Percentiles rank a stretch among this genome's conserved stretches.
Conservation (phyloP, 2,329 filamentous ascomycete genomes). For the Fusarium graminum region DNA sequence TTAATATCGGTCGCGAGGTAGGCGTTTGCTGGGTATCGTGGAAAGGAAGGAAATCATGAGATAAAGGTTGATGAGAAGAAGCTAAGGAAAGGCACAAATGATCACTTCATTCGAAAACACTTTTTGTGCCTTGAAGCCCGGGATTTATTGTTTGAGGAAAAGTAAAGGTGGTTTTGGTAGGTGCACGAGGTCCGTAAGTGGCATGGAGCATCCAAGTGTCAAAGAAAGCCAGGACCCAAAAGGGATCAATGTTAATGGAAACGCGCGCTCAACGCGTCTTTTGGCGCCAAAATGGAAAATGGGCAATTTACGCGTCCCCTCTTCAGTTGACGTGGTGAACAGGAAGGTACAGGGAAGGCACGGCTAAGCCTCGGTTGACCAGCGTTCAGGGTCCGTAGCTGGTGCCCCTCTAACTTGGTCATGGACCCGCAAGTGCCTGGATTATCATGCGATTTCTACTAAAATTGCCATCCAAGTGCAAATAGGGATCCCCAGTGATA, state of each 20-base stretch:
- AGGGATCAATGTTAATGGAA: constrained; percentile 25
- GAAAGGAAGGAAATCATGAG: constrained; percentile 26
- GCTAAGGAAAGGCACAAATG: constrained; percentile 9
- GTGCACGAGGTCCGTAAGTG: constrained; percentile 29
- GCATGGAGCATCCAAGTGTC: constrained; percentile 35
- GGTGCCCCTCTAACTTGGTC: constrained; percentile 12
- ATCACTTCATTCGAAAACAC: constrained; percentile 11
- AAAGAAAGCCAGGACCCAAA: constrained; percentile 35
- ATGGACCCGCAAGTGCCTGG: constrained; percentile 35
- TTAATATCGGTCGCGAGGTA: constrained; percentile 13
- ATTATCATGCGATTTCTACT: constrained; percentile 38
- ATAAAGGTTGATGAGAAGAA: constrained; percentile 12
- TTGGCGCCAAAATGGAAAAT: constrained; percentile 47
- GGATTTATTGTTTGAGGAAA: constrained; percentile 7
- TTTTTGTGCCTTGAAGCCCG: not conserved
- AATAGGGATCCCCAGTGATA: constrained; percentile 45
- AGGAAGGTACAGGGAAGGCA: not conserved
- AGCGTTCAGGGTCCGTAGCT: constrained; percentile 35
- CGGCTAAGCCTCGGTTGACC: constrained; percentile 38
- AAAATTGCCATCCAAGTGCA: constrained; percentile 32
- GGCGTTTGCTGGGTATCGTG: constrained; percentile 22
- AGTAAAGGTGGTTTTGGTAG: constrained; percentile 19
- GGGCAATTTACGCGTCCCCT: constrained; percentile 40
- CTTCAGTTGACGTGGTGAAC: constrained; percentile 2
- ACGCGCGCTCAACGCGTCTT: constrained; percentile 52